phyloP scores from a whole-genome alignment of 2,329 filamentous ascomycete genomes.

The Fusarium mangiferae region DNA sequence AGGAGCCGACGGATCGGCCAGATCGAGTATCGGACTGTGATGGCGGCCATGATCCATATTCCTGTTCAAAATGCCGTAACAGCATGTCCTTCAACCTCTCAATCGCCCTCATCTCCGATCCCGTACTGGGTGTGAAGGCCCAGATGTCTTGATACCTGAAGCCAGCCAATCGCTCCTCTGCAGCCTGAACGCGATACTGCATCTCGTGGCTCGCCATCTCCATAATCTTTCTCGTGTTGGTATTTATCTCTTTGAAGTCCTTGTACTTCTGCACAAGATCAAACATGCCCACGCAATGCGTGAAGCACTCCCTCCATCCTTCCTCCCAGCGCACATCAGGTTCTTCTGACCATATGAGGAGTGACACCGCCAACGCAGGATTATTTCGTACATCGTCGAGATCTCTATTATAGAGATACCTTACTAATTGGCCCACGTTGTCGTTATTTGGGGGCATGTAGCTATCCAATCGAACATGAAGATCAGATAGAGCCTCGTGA shows the following conservation, averaged over 20 bases:
- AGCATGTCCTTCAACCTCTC: constrained; percentile 71
- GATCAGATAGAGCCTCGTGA: constrained; percentile 70
- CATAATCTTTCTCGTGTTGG: constrained; percentile 70
- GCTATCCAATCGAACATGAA: constrained; percentile 68
- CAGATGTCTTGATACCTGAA: constrained; percentile 73
- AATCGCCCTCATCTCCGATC: constrained; percentile 63
- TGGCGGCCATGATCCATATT: constrained; percentile 70
- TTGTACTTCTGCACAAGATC: constrained; percentile 59
- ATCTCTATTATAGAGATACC: constrained; percentile 67
- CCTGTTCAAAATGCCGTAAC: constrained; percentile 63
- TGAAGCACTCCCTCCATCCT: constrained; percentile 74
- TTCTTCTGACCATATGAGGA: constrained; percentile 75
- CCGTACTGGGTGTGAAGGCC: constrained; percentile 58
- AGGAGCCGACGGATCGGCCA: constrained; percentile 34
- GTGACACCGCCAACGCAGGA: constrained; percentile 66
- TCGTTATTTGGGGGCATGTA: constrained; percentile 68
- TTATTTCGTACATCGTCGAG: constrained; percentile 74
- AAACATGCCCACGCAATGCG: constrained; percentile 74
- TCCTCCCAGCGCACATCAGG: constrained; percentile 71
- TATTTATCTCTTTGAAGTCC: constrained; percentile 68
- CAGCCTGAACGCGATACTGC: constrained; percentile 69
- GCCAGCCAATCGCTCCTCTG: constrained; percentile 67
- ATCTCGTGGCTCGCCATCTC: constrained; percentile 71
- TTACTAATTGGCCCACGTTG: constrained; percentile 67
- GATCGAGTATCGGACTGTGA: constrained; percentile 6